phyloP scores from a whole-genome alignment of 129 eudicot genomes.

The Deinandra increscens region DNA sequence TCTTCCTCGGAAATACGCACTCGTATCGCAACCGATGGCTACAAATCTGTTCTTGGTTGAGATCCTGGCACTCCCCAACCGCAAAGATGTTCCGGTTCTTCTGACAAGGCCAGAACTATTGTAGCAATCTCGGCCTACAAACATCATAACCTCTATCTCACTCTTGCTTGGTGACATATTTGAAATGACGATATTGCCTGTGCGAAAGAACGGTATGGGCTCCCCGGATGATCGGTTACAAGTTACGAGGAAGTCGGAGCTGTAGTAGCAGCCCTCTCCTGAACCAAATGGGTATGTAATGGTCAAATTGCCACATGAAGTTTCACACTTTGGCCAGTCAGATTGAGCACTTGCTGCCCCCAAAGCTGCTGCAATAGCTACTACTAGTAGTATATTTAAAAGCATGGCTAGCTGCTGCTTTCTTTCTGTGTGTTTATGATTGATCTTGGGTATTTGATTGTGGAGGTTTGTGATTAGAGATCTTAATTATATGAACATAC shows the following conservation, averaged over 20 bases:
- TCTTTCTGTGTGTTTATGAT: background rate
- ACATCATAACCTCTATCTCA: slow-evolving; percentile 3
- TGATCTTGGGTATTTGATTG: background rate
- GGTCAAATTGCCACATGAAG: slow-evolving; percentile 27
- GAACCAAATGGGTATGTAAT: slow-evolving; percentile 33
- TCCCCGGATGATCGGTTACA: slow-evolving; percentile 20
- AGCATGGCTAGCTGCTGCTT: slow-evolving; percentile 25
- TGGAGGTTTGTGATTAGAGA: too few relatives aligned
- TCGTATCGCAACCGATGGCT: slow-evolving; percentile 29
- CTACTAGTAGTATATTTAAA: slow-evolving; percentile 6
- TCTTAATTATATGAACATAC: too few relatives aligned
- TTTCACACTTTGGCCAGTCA: background rate
- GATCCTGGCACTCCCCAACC: background rate
- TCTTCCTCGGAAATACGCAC: background rate
- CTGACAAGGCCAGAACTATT: background rate
- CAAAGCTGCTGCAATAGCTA: slow-evolving; percentile 10
- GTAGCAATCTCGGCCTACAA: slow-evolving; percentile 25
- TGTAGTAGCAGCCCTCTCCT: slow-evolving; percentile 14
- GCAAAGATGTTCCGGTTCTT: background rate
- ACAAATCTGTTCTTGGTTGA: slow-evolving; percentile 27
- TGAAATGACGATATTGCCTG: background rate
- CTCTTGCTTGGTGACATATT: background rate
- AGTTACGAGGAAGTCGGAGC: slow-evolving; percentile 11
- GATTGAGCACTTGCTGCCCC: slow-evolving; percentile 14
- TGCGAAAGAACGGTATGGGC: background rate